Evolutionary conservation across 177 flowering plant species (phyloP), one percentile per base, ranked within the genome.

Genomic region (Telopea speciosissima): DNA sequence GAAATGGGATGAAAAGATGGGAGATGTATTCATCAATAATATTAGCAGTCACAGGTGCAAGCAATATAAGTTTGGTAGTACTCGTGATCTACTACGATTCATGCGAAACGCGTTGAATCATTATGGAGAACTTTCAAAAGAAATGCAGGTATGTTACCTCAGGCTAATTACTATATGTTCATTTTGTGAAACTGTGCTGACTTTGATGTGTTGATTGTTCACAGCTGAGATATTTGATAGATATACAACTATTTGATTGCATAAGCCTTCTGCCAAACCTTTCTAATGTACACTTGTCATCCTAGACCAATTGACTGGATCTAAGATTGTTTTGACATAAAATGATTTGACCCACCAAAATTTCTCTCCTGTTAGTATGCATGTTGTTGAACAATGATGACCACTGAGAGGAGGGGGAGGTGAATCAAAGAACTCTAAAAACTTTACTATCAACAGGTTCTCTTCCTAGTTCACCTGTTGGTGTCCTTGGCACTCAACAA

Each of bases 31-130:
- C 72, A 80, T 94, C 17, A 44, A 61, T 54, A 83, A 90, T 72
- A 86, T 92, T 69, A 89, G 94, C 13, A 83, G 64, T 25, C 87
- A 90, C 76, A 83, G 99, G 73, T n/a, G n/a, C n/a, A n/a, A n/a
- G n/a, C 86, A 89, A 23, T 94, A 94, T 70, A 90, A 83, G 73
- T 90, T 65, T 79, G 89, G 87, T 36, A 94, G 93, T 66, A 83
- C 84, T 42, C 85, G 97, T 60, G 97, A 94, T 78, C 81, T 94
- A 56, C 71, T 94, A 59, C 83, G 97, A n/a, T 90, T 88, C 72
- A 85, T 90, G 72, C 81, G 99, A 24, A 94, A 94, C 87, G 92
- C 90, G 78, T 70, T 79, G 76, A 94, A 88, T 82, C 99, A 94
- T 76, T 94, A 87, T 69, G 72, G 93, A 78, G 99, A 94, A 71